phyloP scores from a whole-genome alignment of 257 asterid genomes.

The Lycium ferocissimum region DNA sequence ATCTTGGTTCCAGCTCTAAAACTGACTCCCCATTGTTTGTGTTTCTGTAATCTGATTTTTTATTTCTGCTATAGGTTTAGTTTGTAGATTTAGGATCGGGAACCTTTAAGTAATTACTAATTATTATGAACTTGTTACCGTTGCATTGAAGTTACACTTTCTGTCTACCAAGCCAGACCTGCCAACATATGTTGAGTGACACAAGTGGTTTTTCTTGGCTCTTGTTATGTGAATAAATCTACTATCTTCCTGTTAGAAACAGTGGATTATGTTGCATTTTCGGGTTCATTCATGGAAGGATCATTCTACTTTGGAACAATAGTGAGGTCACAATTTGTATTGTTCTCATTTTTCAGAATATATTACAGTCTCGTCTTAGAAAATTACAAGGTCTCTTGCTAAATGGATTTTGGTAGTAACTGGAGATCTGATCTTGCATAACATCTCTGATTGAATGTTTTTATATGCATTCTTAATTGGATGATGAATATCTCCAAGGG shows the following conservation, averaged over 20 bases:
- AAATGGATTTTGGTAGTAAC: constrained; percentile 8
- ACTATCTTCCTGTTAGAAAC: not conserved
- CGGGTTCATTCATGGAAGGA: constrained; percentile 8
- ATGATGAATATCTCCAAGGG: constrained; percentile 28
- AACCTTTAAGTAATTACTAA: not conserved
- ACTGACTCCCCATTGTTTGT: not conserved
- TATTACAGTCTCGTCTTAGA: constrained; percentile 14
- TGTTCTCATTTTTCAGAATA: constrained; percentile 4
- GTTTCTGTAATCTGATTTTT: not conserved
- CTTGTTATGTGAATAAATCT: not conserved
- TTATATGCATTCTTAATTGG: constrained; percentile 16
- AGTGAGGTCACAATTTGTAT: not conserved
- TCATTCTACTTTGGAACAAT: not conserved
- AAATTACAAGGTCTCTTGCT: not conserved
- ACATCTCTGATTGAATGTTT: not conserved
- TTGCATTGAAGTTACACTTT: not conserved
- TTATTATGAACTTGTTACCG: not conserved
- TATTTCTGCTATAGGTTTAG: not conserved
- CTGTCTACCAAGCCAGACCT: not conserved
- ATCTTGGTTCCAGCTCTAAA: constrained; percentile 4
- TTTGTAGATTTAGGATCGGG: not conserved
- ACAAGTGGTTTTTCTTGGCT: not conserved
- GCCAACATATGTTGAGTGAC: not conserved
- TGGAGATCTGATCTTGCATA: constrained; percentile 27
- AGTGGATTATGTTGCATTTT: not conserved